A percentile compares a stretch with the other conserved stretches of the same genome.
phyloP scores from a whole-genome alignment of 352 stramenopile species.

The Phytophthora melonis region DNA sequence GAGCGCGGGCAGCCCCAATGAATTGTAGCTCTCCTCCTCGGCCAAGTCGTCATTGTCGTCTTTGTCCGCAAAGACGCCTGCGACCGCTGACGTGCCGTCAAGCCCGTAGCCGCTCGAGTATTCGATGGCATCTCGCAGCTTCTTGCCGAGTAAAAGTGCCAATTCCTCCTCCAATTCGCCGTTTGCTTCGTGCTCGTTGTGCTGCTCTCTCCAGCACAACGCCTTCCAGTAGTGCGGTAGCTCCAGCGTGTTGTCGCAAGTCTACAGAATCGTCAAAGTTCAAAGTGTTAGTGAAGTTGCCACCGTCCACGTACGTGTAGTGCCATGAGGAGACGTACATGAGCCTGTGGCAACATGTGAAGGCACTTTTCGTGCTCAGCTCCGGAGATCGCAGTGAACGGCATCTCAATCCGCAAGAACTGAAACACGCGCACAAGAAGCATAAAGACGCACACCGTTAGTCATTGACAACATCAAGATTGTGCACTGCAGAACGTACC shows the following conservation, averaged over 20 bases:
- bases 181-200: slow-evolving; percentile 38
- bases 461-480: neutral
- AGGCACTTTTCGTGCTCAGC: slow-evolving; percentile 56
- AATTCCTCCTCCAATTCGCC: slow-evolving; percentile 54
- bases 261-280: slow-evolving; percentile 40
- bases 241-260: slow-evolving; percentile 80
- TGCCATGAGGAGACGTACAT: slow-evolving; percentile 49
- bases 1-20: slow-evolving; percentile 61
- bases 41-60: slow-evolving; percentile 7
- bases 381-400: slow-evolving; percentile 56
- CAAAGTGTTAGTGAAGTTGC: neutral
- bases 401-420: slow-evolving; percentile 86
- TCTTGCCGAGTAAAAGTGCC: slow-evolving; percentile 51
- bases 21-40: slow-evolving; percentile 73
- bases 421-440: slow-evolving; percentile 20
- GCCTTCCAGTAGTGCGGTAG: slow-evolving; percentile 81
- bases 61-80: slow-evolving; percentile 31
- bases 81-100: slow-evolving; percentile 51
- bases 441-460: neutral
- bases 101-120: slow-evolving; percentile 78
- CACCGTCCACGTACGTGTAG: neutral
- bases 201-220: slow-evolving; percentile 59
- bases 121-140: slow-evolving; percentile 61
- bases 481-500: slow-evolving; percentile 37
- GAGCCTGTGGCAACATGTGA: slow-evolving; percentile 75